Evolutionary conservation across 352 stramenopile species (phyloP), one percentile per base, ranked within the genome.

Genomic region (Globisporangium recalcitrans): DNA sequence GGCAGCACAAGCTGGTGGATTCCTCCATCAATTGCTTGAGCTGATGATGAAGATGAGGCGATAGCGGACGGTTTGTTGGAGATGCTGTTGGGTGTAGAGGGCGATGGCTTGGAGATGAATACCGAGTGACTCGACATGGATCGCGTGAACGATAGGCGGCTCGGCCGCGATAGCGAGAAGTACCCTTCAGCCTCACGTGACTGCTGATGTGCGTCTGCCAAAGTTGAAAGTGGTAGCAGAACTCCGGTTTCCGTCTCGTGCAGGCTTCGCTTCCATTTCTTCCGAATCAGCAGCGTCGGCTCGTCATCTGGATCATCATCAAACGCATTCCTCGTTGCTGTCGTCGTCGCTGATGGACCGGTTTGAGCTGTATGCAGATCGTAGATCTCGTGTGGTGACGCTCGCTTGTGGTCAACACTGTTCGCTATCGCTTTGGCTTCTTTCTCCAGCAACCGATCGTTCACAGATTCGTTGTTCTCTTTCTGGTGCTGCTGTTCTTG

Each of bases 1-100:
- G 80, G 80, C n/a, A 89, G 42, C 44, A 76, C 56, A 1, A 73
- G 68, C 52, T 66, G 46, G 49, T 65, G 65, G 32, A 60, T 46
- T 1, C n/a, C 24, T 47, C 1, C 52, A 34, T 34, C 34, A 7
- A 44, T n/a, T 14, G 16, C 22, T n/a, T 26, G 48, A 11, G 47
- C 54, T 49, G 14, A 58, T 31, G n/a, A 49, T 64, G 2, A 57
- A 48, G 40, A 65, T 26, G 46, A 36, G 24, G 11, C 44, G 5
- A 53, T 58, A 2, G 63, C 14, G 47, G 67, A 9, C 40, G 49
- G 19, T 57, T 60, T 46, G 38, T 19, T 60, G 2, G 34, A 40
- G 4, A 40, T 40, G 34, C 34, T 40, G 11, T 40, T 40, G 34
- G 34, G 11, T 40, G 34, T 40, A 3, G 52, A 21, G n/a, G 32